phyloP scores from a whole-genome alignment of 2,329 filamentous ascomycete genomes.

The Ophiocordyceps camponoti-floridani region DNA sequence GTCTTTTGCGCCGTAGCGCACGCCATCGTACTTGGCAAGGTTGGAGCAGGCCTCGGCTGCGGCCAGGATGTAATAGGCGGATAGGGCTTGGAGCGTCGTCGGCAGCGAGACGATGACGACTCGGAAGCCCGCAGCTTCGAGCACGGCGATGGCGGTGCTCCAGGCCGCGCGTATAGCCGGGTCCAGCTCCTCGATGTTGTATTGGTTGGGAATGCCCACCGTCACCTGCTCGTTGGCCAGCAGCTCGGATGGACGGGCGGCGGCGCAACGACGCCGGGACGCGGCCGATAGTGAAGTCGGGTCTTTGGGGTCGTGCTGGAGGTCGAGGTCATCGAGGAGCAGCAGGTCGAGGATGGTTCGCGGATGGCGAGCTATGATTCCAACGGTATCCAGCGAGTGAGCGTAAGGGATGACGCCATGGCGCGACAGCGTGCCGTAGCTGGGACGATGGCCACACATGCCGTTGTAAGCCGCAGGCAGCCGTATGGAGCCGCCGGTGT shows the following conservation, averaged over 20 bases:
- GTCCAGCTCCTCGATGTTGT: conserved; percentile 72
- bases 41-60: conserved; percentile 93
- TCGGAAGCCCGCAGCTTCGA: conserved; percentile 48
- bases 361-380: conserved; percentile 45
- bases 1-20: conserved; percentile 59
- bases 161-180: conserved; percentile 52
- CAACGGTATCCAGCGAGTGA: conserved; percentile 83
- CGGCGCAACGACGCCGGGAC: conserved; percentile 33
- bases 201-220: conserved; percentile 51
- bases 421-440: conserved; percentile 72
- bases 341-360: conserved; percentile 31
- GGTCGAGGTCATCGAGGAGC: conserved; percentile 27
- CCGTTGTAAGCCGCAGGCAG: conserved; percentile 79
- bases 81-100: conserved; percentile 67
- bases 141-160: conserved; percentile 37
- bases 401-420: conserved; percentile 83
- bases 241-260: conserved; percentile 7
- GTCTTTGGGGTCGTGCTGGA: conserved; percentile 47
- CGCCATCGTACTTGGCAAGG: conserved; percentile 87
- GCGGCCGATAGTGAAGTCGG: conserved; percentile 49
- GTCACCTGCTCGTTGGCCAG: conserved; percentile 17
- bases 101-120: conserved; percentile 67
- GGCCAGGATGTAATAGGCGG: conserved; percentile 89
- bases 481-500: conserved; percentile 79
- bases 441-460: conserved; percentile 75